Evolutionary conservation across 2,329 filamentous ascomycete species (phyloP).

Genomic region (Aspergillus felis): DNA sequence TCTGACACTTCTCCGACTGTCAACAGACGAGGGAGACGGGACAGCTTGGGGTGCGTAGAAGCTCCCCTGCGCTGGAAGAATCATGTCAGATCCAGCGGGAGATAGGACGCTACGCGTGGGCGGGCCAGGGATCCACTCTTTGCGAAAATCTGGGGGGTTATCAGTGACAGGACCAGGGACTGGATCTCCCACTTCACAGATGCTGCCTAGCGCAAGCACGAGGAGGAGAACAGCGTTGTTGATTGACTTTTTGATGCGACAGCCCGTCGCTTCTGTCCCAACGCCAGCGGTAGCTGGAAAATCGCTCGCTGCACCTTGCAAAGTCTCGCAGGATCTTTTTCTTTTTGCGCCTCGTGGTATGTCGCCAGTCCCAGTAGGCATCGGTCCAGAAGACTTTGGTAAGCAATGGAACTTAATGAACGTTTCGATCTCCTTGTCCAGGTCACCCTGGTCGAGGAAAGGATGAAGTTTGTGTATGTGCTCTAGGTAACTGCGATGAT

Average conservation of each 20-base stretch:
- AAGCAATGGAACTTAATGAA: conserved; percentile 50
- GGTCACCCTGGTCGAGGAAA: conserved; percentile 53
- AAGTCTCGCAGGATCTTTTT: conserved; percentile 34
- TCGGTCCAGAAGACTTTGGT: conserved; percentile 8
- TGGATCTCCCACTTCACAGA: conserved; percentile 57
- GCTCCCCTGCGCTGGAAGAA: conserved; percentile 17
- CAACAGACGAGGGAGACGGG: conserved; percentile 13
- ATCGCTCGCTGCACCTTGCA: conserved; percentile 23
- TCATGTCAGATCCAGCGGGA: conserved; percentile 24
- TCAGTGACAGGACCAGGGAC: conserved; percentile 54
- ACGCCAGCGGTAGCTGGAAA: conserved; percentile 17
- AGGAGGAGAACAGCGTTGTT: conserved; percentile 78
- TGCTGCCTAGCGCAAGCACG: conserved; percentile 80
- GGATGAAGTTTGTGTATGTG: conserved; percentile 63
- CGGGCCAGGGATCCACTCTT: conserved; percentile 25
- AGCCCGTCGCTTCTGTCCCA: conserved; percentile 8
- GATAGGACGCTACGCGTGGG: conserved; percentile 22
- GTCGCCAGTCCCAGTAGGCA: conserved; percentile 17
- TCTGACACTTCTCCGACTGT: conserved; percentile 14
- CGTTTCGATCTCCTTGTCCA: conserved; percentile 49
- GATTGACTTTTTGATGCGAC: conserved; percentile 56
- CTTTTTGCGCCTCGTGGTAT: conserved; percentile 32
- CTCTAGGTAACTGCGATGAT: conserved; percentile 54
- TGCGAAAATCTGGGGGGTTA: conserved; percentile 21
- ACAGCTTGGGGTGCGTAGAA: conserved; percentile 20